Percentiles rank a stretch among this genome's conserved stretches.
phyloP scores from a whole-genome alignment of 2,329 filamentous ascomycete species.

The Cercospora beticola region DNA sequence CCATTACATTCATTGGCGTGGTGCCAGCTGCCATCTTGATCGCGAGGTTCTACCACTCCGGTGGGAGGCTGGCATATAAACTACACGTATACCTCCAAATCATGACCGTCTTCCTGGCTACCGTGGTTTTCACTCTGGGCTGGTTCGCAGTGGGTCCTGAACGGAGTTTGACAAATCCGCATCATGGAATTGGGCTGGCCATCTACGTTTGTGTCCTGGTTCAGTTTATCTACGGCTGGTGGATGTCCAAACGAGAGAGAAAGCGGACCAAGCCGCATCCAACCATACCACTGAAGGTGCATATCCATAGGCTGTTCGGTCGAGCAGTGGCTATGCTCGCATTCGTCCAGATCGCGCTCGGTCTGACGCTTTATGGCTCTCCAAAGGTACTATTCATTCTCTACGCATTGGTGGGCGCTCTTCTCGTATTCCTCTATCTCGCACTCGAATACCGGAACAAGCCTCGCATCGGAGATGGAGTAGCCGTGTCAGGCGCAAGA shows the following conservation, averaged over 20 bases:
- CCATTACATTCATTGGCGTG: slow-evolving; percentile 71
- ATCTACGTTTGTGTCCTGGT: slow-evolving; percentile 72
- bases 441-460: slow-evolving; percentile 63
- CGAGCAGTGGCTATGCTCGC: slow-evolving; percentile 75
- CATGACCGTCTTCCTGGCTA: slow-evolving; percentile 64
- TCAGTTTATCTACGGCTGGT: slow-evolving; percentile 67
- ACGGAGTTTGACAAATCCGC: slow-evolving; percentile 73
- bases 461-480: slow-evolving; percentile 41
- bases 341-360: slow-evolving; percentile 82
- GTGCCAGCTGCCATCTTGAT: slow-evolving; percentile 72
- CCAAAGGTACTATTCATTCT: slow-evolving; percentile 82
- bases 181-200: slow-evolving; percentile 79
- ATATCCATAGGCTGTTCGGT: slow-evolving; percentile 85
- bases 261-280: slow-evolving; percentile 49
- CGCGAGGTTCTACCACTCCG: slow-evolving; percentile 66
- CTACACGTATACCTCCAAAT: slow-evolving; percentile 75
- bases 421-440: slow-evolving; percentile 75
- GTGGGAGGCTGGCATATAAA: slow-evolving; percentile 57
- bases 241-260: slow-evolving; percentile 57
- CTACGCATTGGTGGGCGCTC: slow-evolving; percentile 74
- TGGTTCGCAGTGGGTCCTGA: slow-evolving; percentile 75
- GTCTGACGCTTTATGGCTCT: slow-evolving; percentile 88
- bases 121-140: slow-evolving; percentile 71
- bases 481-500: slow-evolving; percentile 19
- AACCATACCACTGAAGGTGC: slow-evolving; percentile 54